phyloP scores from a whole-genome alignment of 2,329 filamentous ascomycete species.

The Cladosporium sp. region DNA sequence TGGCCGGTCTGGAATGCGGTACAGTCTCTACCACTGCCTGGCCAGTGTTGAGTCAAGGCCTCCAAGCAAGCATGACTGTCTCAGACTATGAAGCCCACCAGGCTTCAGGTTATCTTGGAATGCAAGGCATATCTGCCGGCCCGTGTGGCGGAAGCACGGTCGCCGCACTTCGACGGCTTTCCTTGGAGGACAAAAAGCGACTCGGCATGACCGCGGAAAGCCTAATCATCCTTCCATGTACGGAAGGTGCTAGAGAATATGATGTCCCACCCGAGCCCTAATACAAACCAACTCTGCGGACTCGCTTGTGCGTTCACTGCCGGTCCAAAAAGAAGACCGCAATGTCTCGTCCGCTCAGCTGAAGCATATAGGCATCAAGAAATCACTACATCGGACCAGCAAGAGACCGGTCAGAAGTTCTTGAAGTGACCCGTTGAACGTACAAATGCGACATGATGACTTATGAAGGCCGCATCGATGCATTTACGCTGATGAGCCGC shows the following conservation, averaged over 20 bases:
- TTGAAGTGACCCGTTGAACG: not conserved
- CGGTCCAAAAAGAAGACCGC: not conserved
- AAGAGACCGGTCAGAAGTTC: not conserved
- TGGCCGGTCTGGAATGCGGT: constrained; percentile 66
- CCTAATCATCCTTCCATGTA: constrained; percentile 58
- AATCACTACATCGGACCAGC: constrained; percentile 1
- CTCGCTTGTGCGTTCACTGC: not conserved
- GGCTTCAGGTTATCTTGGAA: constrained; percentile 49
- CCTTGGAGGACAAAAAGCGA: constrained; percentile 38
- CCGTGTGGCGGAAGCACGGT: constrained; percentile 56
- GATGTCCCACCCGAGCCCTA: not conserved
- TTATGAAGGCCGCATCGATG: constrained; percentile 3
- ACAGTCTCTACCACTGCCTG: constrained; percentile 60
- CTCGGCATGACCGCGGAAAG: not conserved
- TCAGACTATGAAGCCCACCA: constrained; percentile 57
- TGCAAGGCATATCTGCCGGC: constrained; percentile 43
- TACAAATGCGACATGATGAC: not conserved
- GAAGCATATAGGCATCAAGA: not conserved
- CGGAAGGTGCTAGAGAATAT: constrained; percentile 55
- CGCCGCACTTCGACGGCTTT: constrained; percentile 48
- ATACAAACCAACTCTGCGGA: constrained; percentile 1
- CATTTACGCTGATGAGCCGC: not conserved
- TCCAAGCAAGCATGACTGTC: constrained; percentile 56
- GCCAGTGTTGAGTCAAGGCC: constrained; percentile 49
- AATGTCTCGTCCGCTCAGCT: not conserved